These are phyloP conservation scores for Schoenoplectus triqueter DNA, from an alignment of 202 grass and related monocot species.

Conservation along the genomic window DNA sequence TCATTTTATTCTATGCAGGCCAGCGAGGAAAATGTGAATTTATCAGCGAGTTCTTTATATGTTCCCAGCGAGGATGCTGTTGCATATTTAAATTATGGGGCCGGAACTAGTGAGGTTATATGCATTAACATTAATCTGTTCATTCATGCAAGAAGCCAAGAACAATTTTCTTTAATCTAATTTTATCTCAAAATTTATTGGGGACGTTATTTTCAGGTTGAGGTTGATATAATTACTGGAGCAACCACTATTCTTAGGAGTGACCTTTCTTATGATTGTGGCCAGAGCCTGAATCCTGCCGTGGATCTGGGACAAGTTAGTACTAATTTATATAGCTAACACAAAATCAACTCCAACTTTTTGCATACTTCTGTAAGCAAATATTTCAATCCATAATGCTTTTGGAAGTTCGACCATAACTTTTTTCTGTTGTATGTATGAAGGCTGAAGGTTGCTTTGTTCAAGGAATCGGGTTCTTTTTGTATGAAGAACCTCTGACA, in stretches of 20 bases:
- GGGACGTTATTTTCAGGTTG: constrained; percentile 63
- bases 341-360: too few species aligned
- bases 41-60: constrained; percentile 71
- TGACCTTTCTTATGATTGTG: constrained; percentile 92
- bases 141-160: not conserved
- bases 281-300: constrained; percentile 95
- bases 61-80: constrained; percentile 49
- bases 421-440: too few species aligned
- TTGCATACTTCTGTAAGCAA: too few species aligned
- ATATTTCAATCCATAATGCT: too few species aligned
- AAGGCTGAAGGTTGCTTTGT: constrained; percentile 77
- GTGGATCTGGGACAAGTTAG: constrained; percentile 89
- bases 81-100: constrained; percentile 76
- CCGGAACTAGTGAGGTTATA: constrained; percentile 67
- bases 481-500: constrained; percentile 69
- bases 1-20: constrained; percentile 47
- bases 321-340: constrained; percentile 2
- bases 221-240: constrained; percentile 93
- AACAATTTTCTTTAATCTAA: not conserved
- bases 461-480: constrained; percentile 89
- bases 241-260: constrained; percentile 68
- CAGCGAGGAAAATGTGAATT: constrained; percentile 49
- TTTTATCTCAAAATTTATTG: not conserved
- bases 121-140: not conserved
- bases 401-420: too few species aligned